phyloP scores from a whole-genome alignment of 208 protist species.

The Kentomonas sorsogonicus region DNA sequence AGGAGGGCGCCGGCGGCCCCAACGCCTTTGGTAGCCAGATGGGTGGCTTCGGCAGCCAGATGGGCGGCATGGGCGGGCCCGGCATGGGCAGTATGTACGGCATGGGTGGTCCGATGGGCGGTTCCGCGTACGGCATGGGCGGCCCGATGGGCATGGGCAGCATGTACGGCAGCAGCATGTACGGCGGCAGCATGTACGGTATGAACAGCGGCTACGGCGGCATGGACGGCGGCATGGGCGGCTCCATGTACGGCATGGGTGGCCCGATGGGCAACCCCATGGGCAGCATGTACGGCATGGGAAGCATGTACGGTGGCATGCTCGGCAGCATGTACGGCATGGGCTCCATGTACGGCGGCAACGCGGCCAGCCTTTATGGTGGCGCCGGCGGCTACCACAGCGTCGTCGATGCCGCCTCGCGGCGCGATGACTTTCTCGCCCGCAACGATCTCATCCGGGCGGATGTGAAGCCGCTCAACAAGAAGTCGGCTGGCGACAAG shows the following conservation, averaged over 20 bases:
- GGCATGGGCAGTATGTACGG: constrained; percentile 15
- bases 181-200: constrained; percentile 28
- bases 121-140: constrained; percentile 17
- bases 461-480: constrained; percentile 37
- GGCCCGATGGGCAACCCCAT: constrained; percentile 26
- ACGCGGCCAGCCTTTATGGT: constrained; percentile 2
- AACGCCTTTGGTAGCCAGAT: too few relatives aligned
- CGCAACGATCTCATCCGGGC: constrained; percentile 58
- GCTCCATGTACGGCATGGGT: constrained; percentile 32
- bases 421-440: constrained; percentile 54
- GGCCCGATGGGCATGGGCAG: constrained; percentile 14
- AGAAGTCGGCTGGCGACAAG: constrained; percentile 10
- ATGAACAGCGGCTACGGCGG: constrained; percentile 17
- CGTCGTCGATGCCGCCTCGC: constrained; percentile 51
- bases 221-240: constrained; percentile 21
- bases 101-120: constrained; percentile 16
- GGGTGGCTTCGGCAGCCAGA: background rate
- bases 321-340: constrained; percentile 42
- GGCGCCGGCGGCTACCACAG: constrained; percentile 40
- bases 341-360: constrained; percentile 29
- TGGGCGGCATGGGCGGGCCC: constrained; percentile 12
- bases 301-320: constrained; percentile 28
- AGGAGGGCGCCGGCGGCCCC: constrained; percentile 1
- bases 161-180: constrained; percentile 16
- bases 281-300: constrained; percentile 33